These are phyloP conservation scores for Pichia membranifaciens DNA, from an alignment of 805 yeast genomes.

Conservation along the genomic window DNA sequence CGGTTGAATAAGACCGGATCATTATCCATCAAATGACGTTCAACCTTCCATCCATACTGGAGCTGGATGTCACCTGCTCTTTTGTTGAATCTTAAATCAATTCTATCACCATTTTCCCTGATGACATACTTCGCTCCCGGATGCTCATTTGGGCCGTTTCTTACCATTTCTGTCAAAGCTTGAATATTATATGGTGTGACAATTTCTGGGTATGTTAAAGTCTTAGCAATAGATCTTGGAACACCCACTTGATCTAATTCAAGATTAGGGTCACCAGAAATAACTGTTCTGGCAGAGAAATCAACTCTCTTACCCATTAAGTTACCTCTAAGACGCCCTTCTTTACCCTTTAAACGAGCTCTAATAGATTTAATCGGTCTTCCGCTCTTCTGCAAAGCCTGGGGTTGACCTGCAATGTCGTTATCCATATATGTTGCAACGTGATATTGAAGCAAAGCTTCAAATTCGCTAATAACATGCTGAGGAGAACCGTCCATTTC, in stretches of 20 bases:
- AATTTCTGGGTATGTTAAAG: slow-evolving; percentile 92
- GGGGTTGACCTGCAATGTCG: slow-evolving; percentile 99
- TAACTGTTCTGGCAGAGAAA: slow-evolving; percentile 97
- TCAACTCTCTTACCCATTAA: slow-evolving; percentile 99
- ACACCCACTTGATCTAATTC: slow-evolving; percentile 99
- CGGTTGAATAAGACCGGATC: slow-evolving; percentile 98
- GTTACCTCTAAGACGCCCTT: slow-evolving; percentile 97
- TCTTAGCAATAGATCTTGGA: slow-evolving; percentile 92
- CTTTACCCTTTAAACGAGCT: slow-evolving; percentile 99
- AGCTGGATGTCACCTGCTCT: slow-evolving; percentile 97
- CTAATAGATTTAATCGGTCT: slow-evolving; percentile 97
- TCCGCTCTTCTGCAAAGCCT: slow-evolving; percentile 96
- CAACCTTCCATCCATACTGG: slow-evolving; percentile 99
- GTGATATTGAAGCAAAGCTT: slow-evolving; percentile 90
- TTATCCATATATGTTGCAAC: slow-evolving; percentile 99
- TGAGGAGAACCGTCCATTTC: slow-evolving; percentile 99
- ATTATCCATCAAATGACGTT: slow-evolving; percentile 94
- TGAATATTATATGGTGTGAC: slow-evolving; percentile 98
- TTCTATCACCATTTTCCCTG: slow-evolving; percentile 98
- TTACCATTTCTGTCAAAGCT: slow-evolving; percentile 82
- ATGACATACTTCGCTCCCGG: slow-evolving; percentile 99
- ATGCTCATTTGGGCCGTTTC: slow-evolving; percentile 98
- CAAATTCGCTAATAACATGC: slow-evolving; percentile 95
- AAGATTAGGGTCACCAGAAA: slow-evolving; percentile 97
- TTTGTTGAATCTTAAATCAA: slow-evolving; percentile 92